Percentiles rank a stretch among this genome's conserved stretches.
Evolutionary conservation across 164 flowering plant genomes (phyloP).

Genomic region (Buxus sempervirens): DNA sequence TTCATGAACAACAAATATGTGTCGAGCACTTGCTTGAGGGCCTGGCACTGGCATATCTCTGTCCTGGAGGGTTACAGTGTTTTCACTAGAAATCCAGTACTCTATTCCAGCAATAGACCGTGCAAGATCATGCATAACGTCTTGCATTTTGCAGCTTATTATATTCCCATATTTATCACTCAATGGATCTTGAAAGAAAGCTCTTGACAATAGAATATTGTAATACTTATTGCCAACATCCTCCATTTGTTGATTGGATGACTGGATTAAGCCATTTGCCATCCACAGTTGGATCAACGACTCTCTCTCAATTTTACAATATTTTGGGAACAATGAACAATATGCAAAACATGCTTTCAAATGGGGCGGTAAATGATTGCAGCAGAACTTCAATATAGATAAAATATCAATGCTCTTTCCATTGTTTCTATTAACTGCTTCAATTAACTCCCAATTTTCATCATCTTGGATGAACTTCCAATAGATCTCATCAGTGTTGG

Average conservation of each 20-base stretch:
- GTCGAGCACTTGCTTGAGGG: background rate
- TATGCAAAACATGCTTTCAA: conserved; percentile 16
- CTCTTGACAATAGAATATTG: conserved; percentile 5
- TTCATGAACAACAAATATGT: background rate
- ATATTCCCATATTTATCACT: background rate
- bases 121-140: conserved; percentile 19
- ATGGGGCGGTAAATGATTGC: conserved; percentile 11
- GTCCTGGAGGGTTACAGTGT: background rate
- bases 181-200: conserved; percentile 12
- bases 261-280: conserved; percentile 2
- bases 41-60: no score
- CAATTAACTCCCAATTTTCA: conserved; percentile 13
- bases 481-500: conserved; percentile 12
- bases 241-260: background rate
- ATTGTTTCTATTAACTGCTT: conserved; percentile 4
- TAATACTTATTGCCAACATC: conserved; percentile 12
- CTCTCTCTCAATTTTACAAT: conserved; percentile 2
- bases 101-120: background rate
- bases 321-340: conserved; percentile 16
- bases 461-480: conserved; percentile 13
- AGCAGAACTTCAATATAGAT: conserved; percentile 14
- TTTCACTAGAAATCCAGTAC: background rate
- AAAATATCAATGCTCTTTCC: background rate
- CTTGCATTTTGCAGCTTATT: conserved; percentile 13
- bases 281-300: conserved; percentile 15